These are phyloP conservation scores for Aspergillus nomiae DNA, from an alignment of 2,329 filamentous ascomycete genomes.

Conservation along the genomic window DNA sequence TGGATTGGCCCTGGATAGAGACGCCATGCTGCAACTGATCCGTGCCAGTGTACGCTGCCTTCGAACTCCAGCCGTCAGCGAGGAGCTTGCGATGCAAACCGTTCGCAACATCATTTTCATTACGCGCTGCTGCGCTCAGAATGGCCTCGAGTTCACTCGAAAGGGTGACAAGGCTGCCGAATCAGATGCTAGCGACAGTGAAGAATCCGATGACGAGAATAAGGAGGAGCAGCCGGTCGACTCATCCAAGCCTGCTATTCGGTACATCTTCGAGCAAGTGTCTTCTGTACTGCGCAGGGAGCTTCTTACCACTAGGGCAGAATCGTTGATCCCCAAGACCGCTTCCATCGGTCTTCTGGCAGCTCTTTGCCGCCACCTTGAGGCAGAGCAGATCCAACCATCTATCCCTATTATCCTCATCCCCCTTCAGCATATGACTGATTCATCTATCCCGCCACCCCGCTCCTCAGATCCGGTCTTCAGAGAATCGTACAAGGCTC, in stretches of 20 bases:
- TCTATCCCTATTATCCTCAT: slow-evolving; percentile 67
- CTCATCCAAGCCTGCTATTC: slow-evolving; percentile 56
- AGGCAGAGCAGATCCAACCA: slow-evolving; percentile 58
- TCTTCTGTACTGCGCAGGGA: slow-evolving; percentile 79
- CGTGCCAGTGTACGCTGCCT: slow-evolving; percentile 62
- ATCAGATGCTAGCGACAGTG: slow-evolving; percentile 40
- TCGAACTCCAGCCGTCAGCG: slow-evolving; percentile 65
- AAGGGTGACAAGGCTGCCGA: slow-evolving; percentile 44
- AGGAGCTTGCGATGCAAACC: slow-evolving; percentile 75
- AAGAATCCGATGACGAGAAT: slow-evolving; percentile 49
- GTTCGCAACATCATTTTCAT: slow-evolving; percentile 84
- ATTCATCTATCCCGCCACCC: slow-evolving; percentile 71
- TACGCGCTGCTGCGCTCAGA: slow-evolving; percentile 64
- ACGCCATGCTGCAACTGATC: slow-evolving; percentile 63
- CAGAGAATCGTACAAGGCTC: slow-evolving; percentile 66
- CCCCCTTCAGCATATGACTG: slow-evolving; percentile 80
- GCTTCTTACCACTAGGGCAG: slow-evolving; percentile 61
- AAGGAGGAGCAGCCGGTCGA: slow-evolving; percentile 32
- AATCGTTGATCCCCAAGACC: slow-evolving; percentile 71
- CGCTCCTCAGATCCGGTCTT: slow-evolving; percentile 72
- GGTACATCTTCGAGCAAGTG: slow-evolving; percentile 77
- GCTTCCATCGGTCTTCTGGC: slow-evolving; percentile 74
- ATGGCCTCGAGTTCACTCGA: slow-evolving; percentile 50
- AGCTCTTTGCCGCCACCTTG: slow-evolving; percentile 65
- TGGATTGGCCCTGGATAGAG: slow-evolving; percentile 67